Conservation (phyloP, 2,329 filamentous ascomycete genomes). For the Fusarium bactridioides region DNA sequence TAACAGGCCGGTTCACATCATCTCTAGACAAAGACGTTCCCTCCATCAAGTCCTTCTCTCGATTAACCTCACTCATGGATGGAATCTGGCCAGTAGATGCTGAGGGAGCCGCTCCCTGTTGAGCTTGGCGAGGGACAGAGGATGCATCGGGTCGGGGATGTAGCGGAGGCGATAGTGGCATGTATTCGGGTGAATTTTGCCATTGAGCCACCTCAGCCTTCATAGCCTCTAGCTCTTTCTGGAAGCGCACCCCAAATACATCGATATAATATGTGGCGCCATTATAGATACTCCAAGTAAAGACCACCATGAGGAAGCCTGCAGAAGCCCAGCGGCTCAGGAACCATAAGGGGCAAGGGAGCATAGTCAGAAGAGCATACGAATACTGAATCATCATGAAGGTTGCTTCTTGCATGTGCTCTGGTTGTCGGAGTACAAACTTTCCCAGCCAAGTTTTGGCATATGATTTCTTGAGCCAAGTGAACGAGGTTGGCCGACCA, state of each 20-base stretch:
- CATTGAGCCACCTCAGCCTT: conserved; percentile 89
- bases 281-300: conserved; percentile 95
- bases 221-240: conserved; percentile 92
- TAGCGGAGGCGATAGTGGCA: conserved; percentile 48
- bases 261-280: conserved; percentile 98
- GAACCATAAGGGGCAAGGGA: conserved; percentile 96
- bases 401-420: conserved; percentile 79
- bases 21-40: conserved; percentile 25
- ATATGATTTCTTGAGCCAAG: conserved; percentile 93
- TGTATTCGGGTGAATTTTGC: conserved; percentile 69
- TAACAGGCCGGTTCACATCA: conserved; percentile 36
- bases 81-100: conserved; percentile 23
- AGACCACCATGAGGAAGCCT: conserved; percentile 80
- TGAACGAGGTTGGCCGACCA: conserved; percentile 94
- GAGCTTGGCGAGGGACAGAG: conserved; percentile 9
- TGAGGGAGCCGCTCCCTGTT: conserved; percentile 23
- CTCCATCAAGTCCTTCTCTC: conserved; percentile 27
- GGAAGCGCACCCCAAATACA: conserved; percentile 94
- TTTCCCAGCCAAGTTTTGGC: conserved; percentile 88
- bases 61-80: conserved; percentile 25
- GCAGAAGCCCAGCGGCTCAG: conserved; percentile 83
- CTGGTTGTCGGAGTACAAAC: conserved; percentile 80
- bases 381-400: conserved; percentile 97
- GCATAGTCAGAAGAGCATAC: conserved; percentile 91
- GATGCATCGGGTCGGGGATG: conserved; percentile 41